Base-by-base conservation (phyloP, 495 filamentous ascomycete species). In the Penicillium robsamsonii region DNA sequence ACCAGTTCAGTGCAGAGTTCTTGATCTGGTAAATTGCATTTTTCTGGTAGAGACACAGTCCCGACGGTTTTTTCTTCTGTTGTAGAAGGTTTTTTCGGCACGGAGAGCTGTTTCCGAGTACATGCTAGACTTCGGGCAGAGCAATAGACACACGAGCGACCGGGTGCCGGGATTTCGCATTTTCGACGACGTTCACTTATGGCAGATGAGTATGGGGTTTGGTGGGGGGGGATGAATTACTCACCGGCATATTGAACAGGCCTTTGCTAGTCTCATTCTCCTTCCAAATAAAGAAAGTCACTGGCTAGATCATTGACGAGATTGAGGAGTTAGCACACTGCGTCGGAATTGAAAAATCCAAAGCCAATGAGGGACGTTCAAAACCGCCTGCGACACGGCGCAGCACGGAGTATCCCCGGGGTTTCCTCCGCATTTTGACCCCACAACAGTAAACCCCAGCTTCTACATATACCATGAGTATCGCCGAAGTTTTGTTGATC, bases 1-100 rank as follows among this genome's bases (percentile, higher is more conserved):
- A 72, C 69, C 12, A 77, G 65, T 33, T 74, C 69, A 2, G 50
- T 38, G 27, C 64, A 66, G 11, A 73, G 52, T 29, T 55, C 41
- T 40, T 50, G 51, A 18, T 57, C 33, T 13, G 66, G 58, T 20
- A 69, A 47, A 13, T 17, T 18, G 22, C 55, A 37, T 7, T 35
- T 35, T 10, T 37, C 24, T 2, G 25, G 27, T 7, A 51, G 8
- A 22, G 22, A 17, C 6, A 17, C 33, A 40, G 8, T 40, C 33
- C n/a, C n/a, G n/a, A 35, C 35, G 9, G 10, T 22, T 35, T 24
- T 18, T 20, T 37, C 20, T 31, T 41, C 24, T 48, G 18, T 17
- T 25, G 24, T 30, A 37, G 37, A 27, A 29, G 29, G 18, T 18
- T 6, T 4, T 27, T 55, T 42, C 1, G 22, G 31, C 29, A 24